phyloP scores from a whole-genome alignment of 208 protist species.

The Trypanosoma theileri region DNA sequence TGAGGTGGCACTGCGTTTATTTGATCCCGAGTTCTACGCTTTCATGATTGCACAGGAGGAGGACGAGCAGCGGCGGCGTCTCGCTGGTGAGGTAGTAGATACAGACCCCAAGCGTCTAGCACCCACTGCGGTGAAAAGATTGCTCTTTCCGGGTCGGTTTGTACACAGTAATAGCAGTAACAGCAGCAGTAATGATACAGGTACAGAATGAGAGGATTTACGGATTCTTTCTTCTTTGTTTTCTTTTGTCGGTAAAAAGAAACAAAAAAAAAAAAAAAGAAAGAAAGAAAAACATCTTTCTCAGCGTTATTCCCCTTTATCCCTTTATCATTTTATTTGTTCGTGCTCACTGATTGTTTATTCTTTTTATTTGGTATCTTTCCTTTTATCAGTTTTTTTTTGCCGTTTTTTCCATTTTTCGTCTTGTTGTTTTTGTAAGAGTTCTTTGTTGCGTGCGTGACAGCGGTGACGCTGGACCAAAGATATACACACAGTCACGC shows the following conservation, averaged over 20 bases:
- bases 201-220: background rate
- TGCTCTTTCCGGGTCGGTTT: slow-evolving; percentile 73
- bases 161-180: slow-evolving; percentile 43
- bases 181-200: background rate
- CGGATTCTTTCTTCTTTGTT: slow-evolving; percentile 1
- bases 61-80: slow-evolving; percentile 50
- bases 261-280: background rate
- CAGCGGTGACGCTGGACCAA: too few species aligned
- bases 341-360: too few species aligned
- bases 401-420: background rate
- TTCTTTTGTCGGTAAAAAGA: background rate
- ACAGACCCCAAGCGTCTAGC: slow-evolving; percentile 79
- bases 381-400: slow-evolving; percentile 8
- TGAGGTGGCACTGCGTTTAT: slow-evolving; percentile 60
- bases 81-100: slow-evolving; percentile 57
- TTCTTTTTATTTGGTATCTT: slow-evolving; percentile 1
- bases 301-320: background rate
- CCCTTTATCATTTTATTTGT: slow-evolving; percentile 7
- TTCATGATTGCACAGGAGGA: slow-evolving; percentile 77
- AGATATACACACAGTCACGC: too few species aligned
- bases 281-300: background rate
- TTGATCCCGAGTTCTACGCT: slow-evolving; percentile 77
- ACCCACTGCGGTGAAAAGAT: slow-evolving; percentile 54
- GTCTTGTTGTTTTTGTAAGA: too few species aligned
- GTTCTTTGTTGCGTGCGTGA: too few species aligned